phyloP scores from a whole-genome alignment of 352 stramenopile species.

The Aphanomyces cochlioides region DNA sequence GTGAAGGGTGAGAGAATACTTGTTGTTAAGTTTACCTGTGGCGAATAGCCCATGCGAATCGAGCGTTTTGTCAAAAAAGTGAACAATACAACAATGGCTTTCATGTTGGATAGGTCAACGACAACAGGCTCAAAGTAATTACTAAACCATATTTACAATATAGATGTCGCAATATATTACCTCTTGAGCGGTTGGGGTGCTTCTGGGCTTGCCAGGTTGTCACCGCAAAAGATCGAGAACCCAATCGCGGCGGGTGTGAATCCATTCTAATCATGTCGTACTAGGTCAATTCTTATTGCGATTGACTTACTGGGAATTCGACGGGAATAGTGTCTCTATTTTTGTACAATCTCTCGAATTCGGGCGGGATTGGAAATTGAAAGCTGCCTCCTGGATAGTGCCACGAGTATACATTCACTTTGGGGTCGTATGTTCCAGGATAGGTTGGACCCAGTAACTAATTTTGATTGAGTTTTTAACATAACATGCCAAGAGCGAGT shows the following conservation, averaged over 20 bases:
- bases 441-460: slow-evolving; percentile 85
- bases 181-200: slow-evolving; percentile 47
- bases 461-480: neutral
- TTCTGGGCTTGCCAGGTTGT: slow-evolving; percentile 41
- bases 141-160: slow-evolving; percentile 32
- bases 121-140: slow-evolving; percentile 73
- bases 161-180: slow-evolving; percentile 32
- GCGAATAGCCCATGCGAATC: slow-evolving; percentile 71
- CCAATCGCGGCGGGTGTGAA: slow-evolving; percentile 63
- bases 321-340: slow-evolving; percentile 73
- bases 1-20: neutral
- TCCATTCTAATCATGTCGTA: slow-evolving; percentile 48
- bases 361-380: slow-evolving; percentile 69
- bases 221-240: slow-evolving; percentile 64
- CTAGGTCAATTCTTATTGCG: neutral
- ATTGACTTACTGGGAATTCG: slow-evolving; percentile 61
- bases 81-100: slow-evolving; percentile 46
- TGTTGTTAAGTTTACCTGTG: slow-evolving; percentile 47
- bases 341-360: slow-evolving; percentile 70
- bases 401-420: slow-evolving; percentile 66
- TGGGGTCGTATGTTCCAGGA: slow-evolving; percentile 62
- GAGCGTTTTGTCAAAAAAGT: slow-evolving; percentile 56
- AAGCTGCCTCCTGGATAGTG: slow-evolving; percentile 67
- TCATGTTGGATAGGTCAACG: slow-evolving; percentile 46
- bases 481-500: neutral